Evolutionary conservation across 176 grass and related monocot species (phyloP).

Genomic region (Rhynchospora breviuscula): DNA sequence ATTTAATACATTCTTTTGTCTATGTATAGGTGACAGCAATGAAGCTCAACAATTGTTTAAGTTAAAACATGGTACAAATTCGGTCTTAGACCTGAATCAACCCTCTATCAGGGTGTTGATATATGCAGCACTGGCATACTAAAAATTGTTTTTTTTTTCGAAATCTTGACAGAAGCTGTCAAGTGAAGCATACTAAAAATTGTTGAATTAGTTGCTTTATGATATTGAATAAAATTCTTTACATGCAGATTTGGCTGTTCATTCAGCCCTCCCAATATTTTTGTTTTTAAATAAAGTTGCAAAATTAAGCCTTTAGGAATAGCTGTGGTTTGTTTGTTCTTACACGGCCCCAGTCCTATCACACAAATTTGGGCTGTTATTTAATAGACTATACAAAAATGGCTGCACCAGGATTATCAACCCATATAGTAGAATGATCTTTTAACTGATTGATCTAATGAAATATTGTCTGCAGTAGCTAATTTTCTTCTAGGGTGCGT

Average conservation of each 20-base stretch:
- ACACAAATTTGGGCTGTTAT: background rate
- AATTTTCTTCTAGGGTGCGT: background rate
- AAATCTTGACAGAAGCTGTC: too few relatives aligned
- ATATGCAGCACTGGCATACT: too few relatives aligned
- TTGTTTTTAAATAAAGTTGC: background rate
- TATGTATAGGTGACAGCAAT: too few relatives aligned
- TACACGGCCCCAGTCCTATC: background rate
- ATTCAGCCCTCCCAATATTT: background rate
- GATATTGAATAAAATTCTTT: background rate
- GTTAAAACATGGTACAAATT: too few relatives aligned
- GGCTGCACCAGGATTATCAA: background rate
- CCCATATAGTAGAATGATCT: background rate
- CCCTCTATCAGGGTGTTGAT: too few relatives aligned
- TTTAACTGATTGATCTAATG: background rate
- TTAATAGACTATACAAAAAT: background rate
- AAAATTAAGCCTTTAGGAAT: background rate
- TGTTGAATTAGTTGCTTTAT: too few relatives aligned
- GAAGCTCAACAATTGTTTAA: too few relatives aligned
- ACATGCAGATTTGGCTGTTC: background rate
- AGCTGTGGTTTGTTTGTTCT: background rate
- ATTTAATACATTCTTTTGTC: too few relatives aligned
- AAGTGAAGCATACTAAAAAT: too few relatives aligned
- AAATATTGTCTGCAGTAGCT: background rate
- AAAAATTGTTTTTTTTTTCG: too few relatives aligned
- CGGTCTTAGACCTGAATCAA: too few relatives aligned